Base-by-base conservation (phyloP, 2,329 filamentous ascomycete genomes). In the Pseudogymnoascus sp. region DNA sequence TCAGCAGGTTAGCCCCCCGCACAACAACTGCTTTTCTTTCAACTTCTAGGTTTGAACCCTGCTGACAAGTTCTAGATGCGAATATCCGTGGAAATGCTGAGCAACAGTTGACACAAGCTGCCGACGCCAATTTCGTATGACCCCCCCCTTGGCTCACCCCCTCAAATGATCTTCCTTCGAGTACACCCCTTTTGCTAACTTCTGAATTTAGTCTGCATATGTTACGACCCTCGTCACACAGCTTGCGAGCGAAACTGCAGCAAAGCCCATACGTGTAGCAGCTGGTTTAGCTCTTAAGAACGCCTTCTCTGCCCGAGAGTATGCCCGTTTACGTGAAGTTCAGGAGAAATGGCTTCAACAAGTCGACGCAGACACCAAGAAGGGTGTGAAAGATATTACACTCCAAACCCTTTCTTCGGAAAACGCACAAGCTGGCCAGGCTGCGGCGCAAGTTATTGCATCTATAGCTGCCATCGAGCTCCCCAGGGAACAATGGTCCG, bases 241-340 rank as follows among this genome's bases (percentile, higher is more conserved):
- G 78, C 86, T 99, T 72, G 92, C 92, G 74, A 96, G 97, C 78
- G 93, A 97, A 73, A 83, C 85, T 69, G 87, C 89, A 68, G 83
- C 90, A 73, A 84, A 89, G 67, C 85, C 91, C 74, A 94, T 97
- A 74, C 89, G 94, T 82, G 89, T 91, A 70, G 93, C 94, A 69
- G 94, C 94, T 71, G 94, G 92, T 85, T 85, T 99, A 71, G 93
- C 94, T 70, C 82, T 99, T 73, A 99, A 99, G 81, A 99, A 99
- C 83, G 90, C 94, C 72, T 97, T 99, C 80, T 91, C 91, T 73
- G 90, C 92, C 72, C 89, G 94, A 82, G 94, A 99, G 77, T 88
- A 88, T 72, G 80, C 86, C 72, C 89, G 92, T 73, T 87, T 96
- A 78, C 88, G 90, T 73, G 90, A 95, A 75, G 85, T 97, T 63